Evolutionary conservation across 2,329 filamentous ascomycete species (phyloP).

Genomic region (Leptographium lundbergii): DNA sequence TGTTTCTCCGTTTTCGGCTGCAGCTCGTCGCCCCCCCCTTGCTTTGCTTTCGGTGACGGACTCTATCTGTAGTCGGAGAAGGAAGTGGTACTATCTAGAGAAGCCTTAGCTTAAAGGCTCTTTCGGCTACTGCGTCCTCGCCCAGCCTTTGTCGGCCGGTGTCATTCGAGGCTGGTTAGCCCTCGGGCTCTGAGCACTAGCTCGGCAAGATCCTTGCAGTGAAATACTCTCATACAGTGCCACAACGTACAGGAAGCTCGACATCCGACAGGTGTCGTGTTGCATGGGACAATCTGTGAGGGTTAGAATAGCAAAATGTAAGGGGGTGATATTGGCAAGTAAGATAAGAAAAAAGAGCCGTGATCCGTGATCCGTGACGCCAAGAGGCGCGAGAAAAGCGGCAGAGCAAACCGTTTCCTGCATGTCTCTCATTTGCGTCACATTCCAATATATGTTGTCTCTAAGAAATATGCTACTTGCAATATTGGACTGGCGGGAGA

Average conservation of each 20-base stretch:
- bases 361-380: background rate
- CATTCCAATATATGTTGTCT: background rate
- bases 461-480: background rate
- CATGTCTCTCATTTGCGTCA: background rate
- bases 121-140: background rate
- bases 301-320: background rate
- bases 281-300: background rate
- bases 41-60: background rate
- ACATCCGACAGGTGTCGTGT: conserved; percentile 2
- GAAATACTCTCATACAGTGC: conserved; percentile 1
- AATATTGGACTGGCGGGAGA: background rate
- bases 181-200: background rate
- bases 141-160: background rate
- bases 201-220: background rate
- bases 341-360: background rate
- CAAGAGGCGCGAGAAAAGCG: background rate
- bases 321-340: background rate
- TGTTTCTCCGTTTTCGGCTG: background rate
- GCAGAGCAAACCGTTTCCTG: background rate
- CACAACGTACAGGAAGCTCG: background rate
- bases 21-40: background rate
- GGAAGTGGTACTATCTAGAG: background rate
- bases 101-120: background rate
- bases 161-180: background rate
- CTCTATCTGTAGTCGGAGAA: background rate